Percentiles rank a stretch among this genome's conserved stretches.
Evolutionary conservation across 768 basidiomycete species (phyloP).

Genomic region (Cyathus striatus): DNA sequence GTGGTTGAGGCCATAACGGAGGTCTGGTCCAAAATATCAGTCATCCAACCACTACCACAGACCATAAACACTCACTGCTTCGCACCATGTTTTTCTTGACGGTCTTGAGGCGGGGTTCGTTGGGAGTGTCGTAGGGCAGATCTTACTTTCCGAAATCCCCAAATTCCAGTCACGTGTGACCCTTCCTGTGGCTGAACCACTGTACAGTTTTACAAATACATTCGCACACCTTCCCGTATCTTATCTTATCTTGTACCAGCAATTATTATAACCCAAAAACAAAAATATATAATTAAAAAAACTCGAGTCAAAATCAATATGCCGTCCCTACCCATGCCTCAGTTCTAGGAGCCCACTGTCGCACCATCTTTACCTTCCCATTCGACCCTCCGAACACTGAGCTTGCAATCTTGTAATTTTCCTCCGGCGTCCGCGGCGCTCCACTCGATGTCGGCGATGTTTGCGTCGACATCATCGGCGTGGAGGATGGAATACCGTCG

Average conservation of each 20-base stretch:
- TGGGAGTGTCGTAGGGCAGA: slow-evolving; percentile 22
- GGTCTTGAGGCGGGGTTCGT: slow-evolving; percentile 46
- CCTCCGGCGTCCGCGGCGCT: slow-evolving; percentile 42
- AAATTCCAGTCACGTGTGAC: slow-evolving; percentile 27
- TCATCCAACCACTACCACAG: neutral
- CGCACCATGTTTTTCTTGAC: slow-evolving; percentile 68
- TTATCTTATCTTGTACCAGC: slow-evolving; percentile 28
- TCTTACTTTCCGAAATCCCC: slow-evolving; percentile 12
- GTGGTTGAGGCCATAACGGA: slow-evolving; percentile 80
- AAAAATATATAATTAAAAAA: slow-evolving; percentile 11
- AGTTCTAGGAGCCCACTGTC: slow-evolving; percentile 37
- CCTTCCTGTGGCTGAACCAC: slow-evolving; percentile 43
- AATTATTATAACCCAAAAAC: no score
- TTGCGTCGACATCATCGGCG: slow-evolving; percentile 39
- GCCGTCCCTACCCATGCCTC: slow-evolving; percentile 31
- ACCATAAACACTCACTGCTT: slow-evolving; percentile 50
- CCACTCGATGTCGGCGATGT: slow-evolving; percentile 47
- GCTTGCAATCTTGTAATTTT: slow-evolving; percentile 8
- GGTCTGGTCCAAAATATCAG: slow-evolving; percentile 41
- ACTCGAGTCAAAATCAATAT: slow-evolving; percentile 14
- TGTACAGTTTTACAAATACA: slow-evolving; percentile 46
- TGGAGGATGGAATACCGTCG: slow-evolving; percentile 14
- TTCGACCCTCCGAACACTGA: slow-evolving; percentile 11
- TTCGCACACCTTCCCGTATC: slow-evolving; percentile 15
- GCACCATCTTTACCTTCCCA: slow-evolving; percentile 47